Base-by-base conservation (phyloP, 257 asterid species). In the Gynochthodes officinalis region DNA sequence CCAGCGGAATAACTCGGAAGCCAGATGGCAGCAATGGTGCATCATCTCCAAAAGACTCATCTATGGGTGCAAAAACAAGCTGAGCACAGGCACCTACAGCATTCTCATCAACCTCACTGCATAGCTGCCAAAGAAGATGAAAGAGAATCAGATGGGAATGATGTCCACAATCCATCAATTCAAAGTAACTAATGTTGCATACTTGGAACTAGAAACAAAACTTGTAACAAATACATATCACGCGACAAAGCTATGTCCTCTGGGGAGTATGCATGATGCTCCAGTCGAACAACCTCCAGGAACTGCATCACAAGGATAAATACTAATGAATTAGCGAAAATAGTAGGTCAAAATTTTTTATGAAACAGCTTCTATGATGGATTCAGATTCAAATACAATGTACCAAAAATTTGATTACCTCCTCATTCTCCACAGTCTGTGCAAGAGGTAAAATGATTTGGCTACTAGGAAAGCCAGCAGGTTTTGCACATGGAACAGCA, bases 31-130 rank as follows among this genome's bases (percentile, higher is more conserved):
- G 87, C 82, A 93, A 30, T n/a, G 91, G 92, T 58, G 96, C 97
- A 71, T 93, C 98, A 27, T 93, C 97, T 14, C 96, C 93, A 49
- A 93, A 90, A 28, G 96, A 86, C 73, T 89, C 98, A 62, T 90
- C 96, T 13, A 93, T 90, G 0, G 98, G 94, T 44, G 98, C 94
- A 83, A 93, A 93, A 64, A 93, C 94, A 13, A 93, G 96, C 89
- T 93, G 96, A 73, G 97, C 89, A 71, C 95, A 93, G 28, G 90
- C 78, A 46, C 96, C 96, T 13, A 82, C 79, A 32, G 81, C 80
- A 40, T 87, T 81, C 82, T 93, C 98, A 64, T 93, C 96, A 7
- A 88, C 82, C 65, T 96, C 98, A 32, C 90, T 88, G 89, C 96
- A 90, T 40, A 88, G 75, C 98, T 93, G 92, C 65, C 54, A 55